Percentiles rank a stretch among this genome's conserved stretches.
phyloP scores from a whole-genome alignment of 2,329 filamentous ascomycete species.

The Cladophialophora chaetospira region DNA sequence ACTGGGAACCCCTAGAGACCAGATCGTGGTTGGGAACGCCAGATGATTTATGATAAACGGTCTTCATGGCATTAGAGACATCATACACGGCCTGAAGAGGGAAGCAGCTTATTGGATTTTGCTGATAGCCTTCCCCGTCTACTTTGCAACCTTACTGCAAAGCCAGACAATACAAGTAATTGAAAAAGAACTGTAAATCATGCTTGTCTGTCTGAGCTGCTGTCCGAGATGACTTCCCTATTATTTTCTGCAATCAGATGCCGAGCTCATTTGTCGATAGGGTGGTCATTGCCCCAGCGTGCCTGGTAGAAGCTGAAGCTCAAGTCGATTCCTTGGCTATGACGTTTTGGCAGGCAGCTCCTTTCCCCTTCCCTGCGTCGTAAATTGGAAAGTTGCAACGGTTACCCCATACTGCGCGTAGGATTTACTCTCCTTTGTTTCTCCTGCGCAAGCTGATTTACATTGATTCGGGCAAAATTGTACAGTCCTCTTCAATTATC shows the following conservation, averaged over 20 bases:
- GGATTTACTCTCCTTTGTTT: conserved; percentile 25
- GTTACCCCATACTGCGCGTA: conserved; percentile 1
- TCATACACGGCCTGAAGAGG: neutral
- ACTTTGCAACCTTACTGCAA: neutral
- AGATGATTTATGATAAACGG: conserved; percentile 24
- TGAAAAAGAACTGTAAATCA: no score
- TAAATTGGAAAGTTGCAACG: conserved; percentile 3
- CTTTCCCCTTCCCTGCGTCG: neutral
- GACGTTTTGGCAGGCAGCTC: neutral
- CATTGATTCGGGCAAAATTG: neutral
- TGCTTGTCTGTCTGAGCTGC: no score
- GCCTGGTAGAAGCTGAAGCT: neutral
- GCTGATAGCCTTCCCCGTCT: conserved; percentile 1
- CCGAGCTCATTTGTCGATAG: no score
- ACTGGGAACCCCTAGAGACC: conserved; percentile 3
- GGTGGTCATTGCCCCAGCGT: no score
- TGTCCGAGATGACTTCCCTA: neutral
- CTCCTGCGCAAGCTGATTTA: conserved; percentile 17
- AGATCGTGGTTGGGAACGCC: conserved; percentile 1
- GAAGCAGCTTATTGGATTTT: conserved; percentile 19
- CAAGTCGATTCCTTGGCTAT: neutral
- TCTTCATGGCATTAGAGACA: conserved; percentile 15
- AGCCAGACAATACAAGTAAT: neutral
- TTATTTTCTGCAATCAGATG: no score
- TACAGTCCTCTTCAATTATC: neutral